Conservation (phyloP, 257 asterid species). For the Solanum piurae region DNA sequence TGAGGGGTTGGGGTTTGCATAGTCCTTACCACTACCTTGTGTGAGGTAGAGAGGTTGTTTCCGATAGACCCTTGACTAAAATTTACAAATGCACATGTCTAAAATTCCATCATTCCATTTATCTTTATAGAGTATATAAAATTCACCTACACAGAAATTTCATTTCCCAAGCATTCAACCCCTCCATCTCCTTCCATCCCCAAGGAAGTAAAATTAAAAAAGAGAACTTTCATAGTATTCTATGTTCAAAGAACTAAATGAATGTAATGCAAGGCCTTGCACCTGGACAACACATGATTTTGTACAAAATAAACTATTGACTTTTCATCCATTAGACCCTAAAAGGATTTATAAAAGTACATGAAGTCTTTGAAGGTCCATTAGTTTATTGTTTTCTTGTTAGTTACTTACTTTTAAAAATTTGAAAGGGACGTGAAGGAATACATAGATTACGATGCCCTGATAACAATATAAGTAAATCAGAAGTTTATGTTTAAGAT, state of each 20-base stretch:
- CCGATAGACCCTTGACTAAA: background rate
- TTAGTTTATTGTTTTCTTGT: background rate
- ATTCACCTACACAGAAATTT: background rate
- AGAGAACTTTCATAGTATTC: background rate
- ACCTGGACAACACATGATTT: background rate
- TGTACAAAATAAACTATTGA: background rate
- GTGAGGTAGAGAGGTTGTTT: background rate
- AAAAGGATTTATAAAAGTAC: background rate
- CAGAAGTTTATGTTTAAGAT: background rate
- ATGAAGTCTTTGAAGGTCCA: background rate
- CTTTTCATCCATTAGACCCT: background rate
- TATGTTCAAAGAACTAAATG: background rate
- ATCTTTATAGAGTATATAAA: background rate
- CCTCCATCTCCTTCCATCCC: background rate
- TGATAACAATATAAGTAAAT: background rate
- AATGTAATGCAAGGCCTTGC: background rate
- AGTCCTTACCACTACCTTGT: background rate
- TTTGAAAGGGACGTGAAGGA: background rate
- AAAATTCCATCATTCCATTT: background rate
- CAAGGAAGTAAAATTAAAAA: background rate
- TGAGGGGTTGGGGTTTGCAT: background rate
- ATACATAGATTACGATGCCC: background rate
- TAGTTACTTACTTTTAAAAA: background rate
- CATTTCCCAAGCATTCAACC: background rate
- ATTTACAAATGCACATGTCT: background rate